Percentiles rank a stretch among this genome's conserved stretches.
phyloP scores from a whole-genome alignment of 2,329 filamentous ascomycete species.

The Colletotrichum camelliae region DNA sequence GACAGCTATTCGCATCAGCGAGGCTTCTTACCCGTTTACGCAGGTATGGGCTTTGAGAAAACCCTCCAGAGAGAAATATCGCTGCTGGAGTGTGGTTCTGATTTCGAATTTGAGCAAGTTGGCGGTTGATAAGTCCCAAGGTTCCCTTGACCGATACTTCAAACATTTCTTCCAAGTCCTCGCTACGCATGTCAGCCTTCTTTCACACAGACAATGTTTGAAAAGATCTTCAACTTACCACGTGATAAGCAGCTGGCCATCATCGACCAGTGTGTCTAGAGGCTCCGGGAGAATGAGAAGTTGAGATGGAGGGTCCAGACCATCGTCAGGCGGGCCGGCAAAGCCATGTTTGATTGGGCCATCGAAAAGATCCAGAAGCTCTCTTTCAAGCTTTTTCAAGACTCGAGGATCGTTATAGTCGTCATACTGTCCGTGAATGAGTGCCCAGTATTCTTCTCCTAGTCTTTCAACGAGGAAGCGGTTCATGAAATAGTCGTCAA shows the following conservation, averaged over 20 bases:
- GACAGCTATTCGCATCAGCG: background rate
- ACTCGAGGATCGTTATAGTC: background rate
- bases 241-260: background rate
- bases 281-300: background rate
- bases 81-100: background rate
- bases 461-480: conserved; percentile 1
- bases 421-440: background rate
- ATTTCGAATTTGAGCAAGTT: conserved; percentile 4
- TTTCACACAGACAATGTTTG: background rate
- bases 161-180: conserved; percentile 24
- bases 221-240: no score
- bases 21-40: conserved; percentile 1
- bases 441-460: background rate
- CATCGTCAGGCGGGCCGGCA: background rate
- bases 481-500: conserved; percentile 12
- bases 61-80: conserved; percentile 24
- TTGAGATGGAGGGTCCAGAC: background rate
- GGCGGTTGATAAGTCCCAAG: conserved; percentile 5
- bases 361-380: conserved; percentile 18
- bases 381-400: background rate
- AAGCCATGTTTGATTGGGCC: conserved; percentile 19
- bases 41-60: conserved; percentile 24
- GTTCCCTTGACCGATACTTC: conserved; percentile 11
- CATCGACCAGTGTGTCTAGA: background rate
- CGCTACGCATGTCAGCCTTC: background rate